Evolutionary conservation across 2,329 filamentous ascomycete genomes (phyloP), one percentile per base, ranked within the genome.

Genomic region (Dissoconium aciculare): DNA sequence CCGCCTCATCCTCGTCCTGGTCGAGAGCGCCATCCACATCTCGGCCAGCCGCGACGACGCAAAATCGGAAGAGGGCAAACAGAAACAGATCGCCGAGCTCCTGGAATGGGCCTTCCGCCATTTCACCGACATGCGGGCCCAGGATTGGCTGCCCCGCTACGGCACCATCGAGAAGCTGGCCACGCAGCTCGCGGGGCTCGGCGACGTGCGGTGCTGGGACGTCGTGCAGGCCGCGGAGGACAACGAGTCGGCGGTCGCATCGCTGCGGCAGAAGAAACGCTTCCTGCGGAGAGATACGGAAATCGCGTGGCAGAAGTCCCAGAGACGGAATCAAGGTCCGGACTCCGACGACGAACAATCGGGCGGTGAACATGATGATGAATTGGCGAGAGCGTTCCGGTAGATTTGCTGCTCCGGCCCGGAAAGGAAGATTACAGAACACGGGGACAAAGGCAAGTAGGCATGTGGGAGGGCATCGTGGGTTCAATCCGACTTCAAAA

Each of bases 1-100:
- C 41, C 59, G 66, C 4, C 54, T 78, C 8, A 64, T 78, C 11
- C 49, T 71, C 9, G 59, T 71, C 26, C 78, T 71, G 36, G 11
- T 51, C 15, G 19, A 23, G 8, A 23, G 19, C n/a, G 40, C 27
- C 2, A 39, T 39, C 13, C 32, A 42, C 15, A 39, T 41, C 5
- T 21, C 27, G 1, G 15, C 30, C 1, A 21, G 28, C 10, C 25
- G 23, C 5, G 23, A n/a, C 4, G 15, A 26, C 4, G 24, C 19
- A 3, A 21, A 27, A 4, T 19, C 5, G 25, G 35, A 49, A 24
- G 37, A 49, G 11, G n/a, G n/a, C n/a, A n/a, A n/a, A n/a, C n/a
- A 8, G 8, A 23, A 23, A 8, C 8, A 8, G n/a, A 23, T n/a
- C 19, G n/a, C 19, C 19, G 8, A 23, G 19, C n/a, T 8, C n/a